phyloP scores from a whole-genome alignment of 2,329 filamentous ascomycete genomes.

The Penicillium janthinellum region DNA sequence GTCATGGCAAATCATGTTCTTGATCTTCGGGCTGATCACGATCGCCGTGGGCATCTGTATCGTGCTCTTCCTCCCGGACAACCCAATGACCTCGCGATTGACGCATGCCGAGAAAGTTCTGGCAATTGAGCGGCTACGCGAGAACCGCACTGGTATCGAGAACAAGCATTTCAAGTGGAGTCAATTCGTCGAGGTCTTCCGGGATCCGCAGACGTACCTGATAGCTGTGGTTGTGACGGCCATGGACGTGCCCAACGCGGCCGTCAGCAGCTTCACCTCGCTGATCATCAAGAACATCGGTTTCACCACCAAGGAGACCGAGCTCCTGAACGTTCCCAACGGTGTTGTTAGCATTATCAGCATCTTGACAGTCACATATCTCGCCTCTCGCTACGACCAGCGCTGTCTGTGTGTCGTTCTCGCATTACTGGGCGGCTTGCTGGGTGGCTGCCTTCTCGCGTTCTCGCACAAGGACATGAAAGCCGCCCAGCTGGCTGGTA shows the following conservation, averaged over 20 bases:
- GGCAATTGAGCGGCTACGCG: slow-evolving; percentile 45
- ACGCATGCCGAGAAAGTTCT: slow-evolving; percentile 41
- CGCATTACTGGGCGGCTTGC: slow-evolving; percentile 44
- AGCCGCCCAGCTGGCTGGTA: slow-evolving; percentile 42
- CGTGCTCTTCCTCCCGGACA: slow-evolving; percentile 44
- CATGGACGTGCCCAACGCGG: slow-evolving; percentile 46
- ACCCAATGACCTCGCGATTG: slow-evolving; percentile 44
- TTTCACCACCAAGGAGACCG: slow-evolving; percentile 46
- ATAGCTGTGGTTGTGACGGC: slow-evolving; percentile 39
- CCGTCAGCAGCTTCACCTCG: slow-evolving; percentile 46
- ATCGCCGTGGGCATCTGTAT: slow-evolving; percentile 42
- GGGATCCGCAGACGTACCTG: slow-evolving; percentile 49
- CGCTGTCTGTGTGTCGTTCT: slow-evolving; percentile 44
- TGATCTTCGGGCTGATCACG: slow-evolving; percentile 49
- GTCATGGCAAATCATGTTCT: slow-evolving; percentile 54
- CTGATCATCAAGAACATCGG: slow-evolving; percentile 47
- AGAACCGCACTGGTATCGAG: slow-evolving; percentile 54
- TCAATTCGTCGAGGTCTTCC: slow-evolving; percentile 51
- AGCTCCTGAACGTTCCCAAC: slow-evolving; percentile 47
- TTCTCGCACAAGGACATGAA: slow-evolving; percentile 40
- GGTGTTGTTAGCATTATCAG: slow-evolving; percentile 45
- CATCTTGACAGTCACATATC: slow-evolving; percentile 40
- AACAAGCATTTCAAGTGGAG: slow-evolving; percentile 53
- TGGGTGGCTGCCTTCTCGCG: slow-evolving; percentile 48
- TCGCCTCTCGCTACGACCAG: slow-evolving; percentile 42